Base-by-base conservation (phyloP, 2,329 filamentous ascomycete genomes). In the Thielaviopsis punctulata region DNA sequence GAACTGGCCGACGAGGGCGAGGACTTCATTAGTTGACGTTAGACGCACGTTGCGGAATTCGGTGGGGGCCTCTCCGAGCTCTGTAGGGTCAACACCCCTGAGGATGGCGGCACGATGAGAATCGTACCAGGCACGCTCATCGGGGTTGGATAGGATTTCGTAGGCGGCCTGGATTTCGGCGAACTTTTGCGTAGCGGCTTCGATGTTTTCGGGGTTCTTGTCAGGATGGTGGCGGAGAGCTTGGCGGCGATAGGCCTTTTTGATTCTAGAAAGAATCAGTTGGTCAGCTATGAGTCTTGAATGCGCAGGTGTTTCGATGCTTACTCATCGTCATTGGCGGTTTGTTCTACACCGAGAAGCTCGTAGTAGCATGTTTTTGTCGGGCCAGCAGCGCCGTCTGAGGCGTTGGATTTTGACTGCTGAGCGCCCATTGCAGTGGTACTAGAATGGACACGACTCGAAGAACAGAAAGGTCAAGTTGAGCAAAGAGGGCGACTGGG, bases 111-210 rank as follows among this genome's bases (percentile, higher is more conserved):
- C 82, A 56, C 87, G 82, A 63, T 98, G 92, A 2, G 88, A 88
- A 67, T 98, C 90, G 68, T 98, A 98, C 92, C 92, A 98, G 27
- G 89, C 84, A 59, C 92, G 80, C 65, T 98, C 92, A 64, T 98
- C 90, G 10, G 88, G 81, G 64, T 98, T 92, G 1, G 89, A 94
- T 1, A 98, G 76, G n/a, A 98, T 79, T 65, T 96, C 87, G 64
- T 98, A 94, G 46, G 92, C 92, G 33, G 88, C 77, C 65, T 95
- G 90, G 24, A 96, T 75, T 62, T 95, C 88, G 48, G 92, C 88
- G 63, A 98, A 98, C 50, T 82, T 79, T 58, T 73, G 77, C 1
- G 92, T 98, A 2, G 90, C 82, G 57, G 80, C 77, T 61, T 93
- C 87, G 56, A 84, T 81, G 62, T 95, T 82, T 60, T 85, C 82